Evolutionary conservation across 176 grass and related monocot species (phyloP), one percentile per base, ranked within the genome.

Genomic region (Rhynchospora breviuscula): DNA sequence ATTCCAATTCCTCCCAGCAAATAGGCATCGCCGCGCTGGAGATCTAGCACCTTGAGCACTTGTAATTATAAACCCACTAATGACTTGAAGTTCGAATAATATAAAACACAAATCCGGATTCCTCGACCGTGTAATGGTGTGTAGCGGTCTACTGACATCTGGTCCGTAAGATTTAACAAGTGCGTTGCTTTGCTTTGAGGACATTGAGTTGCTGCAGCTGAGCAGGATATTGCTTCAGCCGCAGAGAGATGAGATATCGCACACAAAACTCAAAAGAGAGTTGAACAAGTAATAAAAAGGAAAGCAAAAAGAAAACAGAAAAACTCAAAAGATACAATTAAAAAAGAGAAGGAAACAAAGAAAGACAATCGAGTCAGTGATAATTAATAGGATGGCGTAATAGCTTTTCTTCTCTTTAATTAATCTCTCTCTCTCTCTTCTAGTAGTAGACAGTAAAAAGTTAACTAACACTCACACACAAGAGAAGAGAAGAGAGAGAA

Each of bases 341-440:
- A 29, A 29, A 17, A 53, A 31, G 49, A 77, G 49, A 56, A 56
- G 22, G 25, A 31, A 57, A 78, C 73, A 57, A 56, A 78, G 73
- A 56, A 78, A 78, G 73, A 78, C 73, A 78, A 78, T 78, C 73
- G 51, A 78, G 73, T 78, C 73, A 78, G 73, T 78, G 51, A 78
- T 78, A 78, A 78, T 78, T 57, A 78, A 78, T 78, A 78, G 23
- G 10, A 45, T 71, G 7, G 17, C 67, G 14, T 68, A 40, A 68
- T 68, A 76, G 48, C 12, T 56, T 18, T 26, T 73, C 69, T 67
- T 40, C 12, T 29, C 26, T 29, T 29, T 29, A 29, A 29, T 29
- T 29, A 29, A 29, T 29, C 61, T 12, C 61, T 14, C 1, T 51
- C 19, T 51, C 45, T 51, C 19, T 12, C 65, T 73, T 44, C 12